Conservation (phyloP, 2,329 filamentous ascomycete species). For the Herpomyces periplanetae region DNA sequence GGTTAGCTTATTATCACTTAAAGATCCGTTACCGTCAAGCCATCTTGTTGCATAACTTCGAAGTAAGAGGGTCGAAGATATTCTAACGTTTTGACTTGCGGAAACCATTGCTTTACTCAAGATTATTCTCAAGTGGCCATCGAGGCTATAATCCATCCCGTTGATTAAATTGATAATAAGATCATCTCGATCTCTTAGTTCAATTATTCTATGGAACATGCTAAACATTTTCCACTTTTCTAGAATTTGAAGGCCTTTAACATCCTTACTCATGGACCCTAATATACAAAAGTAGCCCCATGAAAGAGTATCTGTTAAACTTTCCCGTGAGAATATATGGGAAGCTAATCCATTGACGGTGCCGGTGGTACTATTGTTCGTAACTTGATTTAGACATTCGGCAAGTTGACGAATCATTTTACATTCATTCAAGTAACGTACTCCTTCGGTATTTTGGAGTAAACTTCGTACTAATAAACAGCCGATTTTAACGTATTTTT, state of each 20-base stretch:
- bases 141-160: conserved; percentile 59
- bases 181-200: conserved; percentile 59
- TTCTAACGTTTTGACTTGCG: conserved; percentile 33
- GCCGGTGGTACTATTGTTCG: conserved; percentile 24
- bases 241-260: conserved; percentile 48
- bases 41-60: conserved; percentile 39
- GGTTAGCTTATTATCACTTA: no score
- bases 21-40: conserved; percentile 9
- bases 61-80: conserved; percentile 49
- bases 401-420: conserved; percentile 76
- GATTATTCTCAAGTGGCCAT: conserved; percentile 56
- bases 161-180: conserved; percentile 54
- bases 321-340: conserved; percentile 54
- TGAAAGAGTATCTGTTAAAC: conserved; percentile 50
- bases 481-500: conserved; percentile 64
- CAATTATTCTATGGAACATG: conserved; percentile 96
- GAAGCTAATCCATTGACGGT: conserved; percentile 17
- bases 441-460: conserved; percentile 46
- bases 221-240: conserved; percentile 95
- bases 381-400: conserved; percentile 76
- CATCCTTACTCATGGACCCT: conserved; percentile 44
- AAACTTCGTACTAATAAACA: conserved; percentile 59
- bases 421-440: conserved; percentile 51
- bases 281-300: conserved; percentile 80
- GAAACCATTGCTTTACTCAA: conserved; percentile 74